Evolutionary conservation across 495 filamentous ascomycete species (phyloP), one percentile per base, ranked within the genome.

Genomic region (Penicillium psychrofluorescens): DNA sequence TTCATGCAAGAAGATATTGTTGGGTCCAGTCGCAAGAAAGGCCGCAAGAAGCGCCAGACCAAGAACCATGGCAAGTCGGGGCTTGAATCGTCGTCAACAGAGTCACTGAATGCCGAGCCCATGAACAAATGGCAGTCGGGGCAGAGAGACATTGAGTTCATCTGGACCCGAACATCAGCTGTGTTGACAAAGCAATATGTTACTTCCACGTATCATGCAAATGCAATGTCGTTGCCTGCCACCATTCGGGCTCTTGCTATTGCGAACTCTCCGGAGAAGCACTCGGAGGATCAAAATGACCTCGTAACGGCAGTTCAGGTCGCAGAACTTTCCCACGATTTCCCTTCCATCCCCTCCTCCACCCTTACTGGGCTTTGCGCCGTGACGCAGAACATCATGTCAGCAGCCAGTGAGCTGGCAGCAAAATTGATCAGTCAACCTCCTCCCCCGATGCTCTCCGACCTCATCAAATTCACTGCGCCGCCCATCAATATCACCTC

Each of bases 171-270:
- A 14, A 76, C 71, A 1, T 51, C 54, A 8, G 50, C 58, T 36
- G 54, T 22, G 22, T 22, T 75, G 12, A 54, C 81, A 7, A 56
- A 71, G 6, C 62, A 56, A n/a, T 63, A 74, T 10, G 72, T 87
- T 6, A 52, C 67, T 0, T 86, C 82, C 2, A 54, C 72, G 4
- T 88, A 88, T 50, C 78, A 87, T 58, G 58, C 68, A 9, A 76
- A 78, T 45, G 72, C 75, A 8, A 77, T 75, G n/a, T 82, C 80
- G 11, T 39, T 81, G 5, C 46, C 71, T 12, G 55, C 61, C 3
- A 81, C 84, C 1, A 78, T 88, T 33, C 53, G 53, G 16, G 64
- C 73, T 4, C 59, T 87, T 44, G 82, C 44, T 48, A 67, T 36
- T 40, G 39, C 45, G 6, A 36, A 66, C 36, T 52, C 55, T 1